Percentiles rank a stretch among this genome's conserved stretches.
Conservation (phyloP, 1,284 basidiomycete genomes). For the Hypsizygus ulmarius region DNA sequence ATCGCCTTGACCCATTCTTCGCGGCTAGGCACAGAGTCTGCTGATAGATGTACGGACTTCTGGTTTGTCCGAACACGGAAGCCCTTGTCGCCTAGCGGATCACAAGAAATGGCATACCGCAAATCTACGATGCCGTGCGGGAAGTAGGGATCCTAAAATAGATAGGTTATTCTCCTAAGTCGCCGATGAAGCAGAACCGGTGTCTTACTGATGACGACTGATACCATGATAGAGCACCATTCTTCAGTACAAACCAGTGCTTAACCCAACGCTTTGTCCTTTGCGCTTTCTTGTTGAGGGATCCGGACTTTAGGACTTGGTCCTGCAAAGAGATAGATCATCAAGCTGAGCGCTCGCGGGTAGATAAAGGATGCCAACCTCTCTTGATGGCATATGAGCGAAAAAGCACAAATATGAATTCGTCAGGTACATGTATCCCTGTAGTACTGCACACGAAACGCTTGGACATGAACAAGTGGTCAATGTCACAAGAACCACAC, state of each 20-base stretch:
- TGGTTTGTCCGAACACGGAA: slow-evolving; percentile 81
- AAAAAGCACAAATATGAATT: slow-evolving; percentile 94
- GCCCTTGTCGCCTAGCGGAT: slow-evolving; percentile 68
- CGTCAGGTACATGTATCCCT: slow-evolving; percentile 96
- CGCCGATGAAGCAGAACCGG: slow-evolving; percentile 5
- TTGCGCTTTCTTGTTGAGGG: slow-evolving; percentile 79
- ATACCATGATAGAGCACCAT: slow-evolving; percentile 93
- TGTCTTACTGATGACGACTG: slow-evolving; percentile 79
- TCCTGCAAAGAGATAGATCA: slow-evolving; percentile 47
- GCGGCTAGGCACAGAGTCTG: slow-evolving; percentile 77
- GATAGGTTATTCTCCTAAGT: slow-evolving; percentile 7
- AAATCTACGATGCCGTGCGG: slow-evolving; percentile 93
- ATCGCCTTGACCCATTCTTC: slow-evolving; percentile 95
- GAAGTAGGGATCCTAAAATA: slow-evolving; percentile 86
- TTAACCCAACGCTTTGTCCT: slow-evolving; percentile 87
- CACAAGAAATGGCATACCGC: slow-evolving; percentile 88
- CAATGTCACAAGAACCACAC: slow-evolving; percentile 1
- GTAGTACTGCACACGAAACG: slow-evolving; percentile 61
- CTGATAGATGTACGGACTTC: slow-evolving; percentile 68
- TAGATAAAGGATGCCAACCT: slow-evolving; percentile 47
- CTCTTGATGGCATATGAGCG: slow-evolving; percentile 87
- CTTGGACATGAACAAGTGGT: slow-evolving; percentile 12
- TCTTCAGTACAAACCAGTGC: slow-evolving; percentile 93
- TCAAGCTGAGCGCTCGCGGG: not conserved
- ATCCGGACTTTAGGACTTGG: slow-evolving; percentile 84